Conservation (phyloP, 495 filamentous ascomycete species). For the Hyaloscypha hepaticicola region DNA sequence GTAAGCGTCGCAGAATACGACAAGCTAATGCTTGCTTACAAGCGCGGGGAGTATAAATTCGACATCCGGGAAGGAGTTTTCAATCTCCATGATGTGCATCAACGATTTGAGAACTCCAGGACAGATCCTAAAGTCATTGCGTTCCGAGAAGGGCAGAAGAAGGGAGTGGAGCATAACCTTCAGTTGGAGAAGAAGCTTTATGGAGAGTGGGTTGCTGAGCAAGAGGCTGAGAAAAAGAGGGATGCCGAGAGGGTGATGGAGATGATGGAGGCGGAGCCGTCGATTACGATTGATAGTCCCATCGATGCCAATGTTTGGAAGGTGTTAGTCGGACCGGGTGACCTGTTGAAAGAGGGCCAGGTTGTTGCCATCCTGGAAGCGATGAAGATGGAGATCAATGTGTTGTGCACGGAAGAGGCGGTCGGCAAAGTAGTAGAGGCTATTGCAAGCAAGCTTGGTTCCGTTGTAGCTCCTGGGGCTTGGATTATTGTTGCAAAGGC, state of each 20-base stretch:
- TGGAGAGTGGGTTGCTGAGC: slow-evolving; percentile 45
- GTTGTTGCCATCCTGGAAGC: slow-evolving; percentile 49
- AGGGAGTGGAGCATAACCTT: slow-evolving; percentile 3
- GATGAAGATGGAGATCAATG: slow-evolving; percentile 56
- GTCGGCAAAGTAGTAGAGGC: slow-evolving; percentile 35
- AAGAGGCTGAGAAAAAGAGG: slow-evolving; percentile 32
- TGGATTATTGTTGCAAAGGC: slow-evolving; percentile 35
- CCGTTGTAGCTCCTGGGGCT: slow-evolving; percentile 43
- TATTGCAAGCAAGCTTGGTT: slow-evolving; percentile 42
- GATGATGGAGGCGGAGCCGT: slow-evolving; percentile 43
- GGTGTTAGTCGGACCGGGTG: slow-evolving; percentile 45
- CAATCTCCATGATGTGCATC: slow-evolving; percentile 43
- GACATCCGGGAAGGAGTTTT: slow-evolving; percentile 47
- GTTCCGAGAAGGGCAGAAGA: slow-evolving; percentile 18
- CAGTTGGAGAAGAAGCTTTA: slow-evolving; percentile 40
- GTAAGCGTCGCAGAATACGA: slow-evolving; percentile 46
- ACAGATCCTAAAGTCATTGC: slow-evolving; percentile 1
- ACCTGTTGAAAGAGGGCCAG: slow-evolving; percentile 37
- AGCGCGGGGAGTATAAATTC: slow-evolving; percentile 49
- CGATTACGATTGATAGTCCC: slow-evolving; percentile 45
- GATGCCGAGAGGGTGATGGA: slow-evolving; percentile 39
- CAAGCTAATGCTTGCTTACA: slow-evolving; percentile 40
- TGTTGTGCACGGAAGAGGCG: slow-evolving; percentile 34
- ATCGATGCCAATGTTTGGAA: slow-evolving; percentile 62
- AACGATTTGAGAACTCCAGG: slow-evolving; percentile 9